These are phyloP conservation scores for Fusarium duplospermum DNA, from an alignment of 2,329 filamentous ascomycete genomes.

Conservation along the genomic window DNA sequence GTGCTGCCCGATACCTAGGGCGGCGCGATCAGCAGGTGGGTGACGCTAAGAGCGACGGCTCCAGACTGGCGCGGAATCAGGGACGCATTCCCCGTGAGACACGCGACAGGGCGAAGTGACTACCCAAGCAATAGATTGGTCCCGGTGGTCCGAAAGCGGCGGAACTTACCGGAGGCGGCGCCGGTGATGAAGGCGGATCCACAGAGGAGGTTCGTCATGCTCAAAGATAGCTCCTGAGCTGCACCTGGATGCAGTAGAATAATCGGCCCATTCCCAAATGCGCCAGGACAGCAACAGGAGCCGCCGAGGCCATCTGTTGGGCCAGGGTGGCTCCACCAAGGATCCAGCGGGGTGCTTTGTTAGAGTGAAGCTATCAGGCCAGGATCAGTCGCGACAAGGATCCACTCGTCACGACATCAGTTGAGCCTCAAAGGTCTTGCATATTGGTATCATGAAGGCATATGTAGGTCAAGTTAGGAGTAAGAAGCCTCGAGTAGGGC, in stretches of 20 bases:
- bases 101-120: not conserved
- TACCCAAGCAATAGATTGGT: not conserved
- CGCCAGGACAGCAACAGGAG: constrained; percentile 17
- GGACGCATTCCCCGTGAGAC: not conserved
- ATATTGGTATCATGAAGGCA: not conserved
- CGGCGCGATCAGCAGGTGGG: constrained; percentile 2
- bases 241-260: not conserved
- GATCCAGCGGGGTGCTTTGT: constrained; percentile 1
- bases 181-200: constrained; percentile 62
- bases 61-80: not conserved
- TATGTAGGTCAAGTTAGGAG: not conserved
- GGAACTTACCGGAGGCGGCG: constrained; percentile 56
- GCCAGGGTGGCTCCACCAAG: constrained; percentile 28
- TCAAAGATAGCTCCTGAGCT: not conserved
- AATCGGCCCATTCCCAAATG: constrained; percentile 18
- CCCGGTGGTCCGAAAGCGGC: constrained; percentile 4
- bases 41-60: not conserved
- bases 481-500: not conserved
- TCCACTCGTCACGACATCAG: constrained; percentile 33
- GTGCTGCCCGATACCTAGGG: constrained; percentile 60
- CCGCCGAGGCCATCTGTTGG: not conserved
- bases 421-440: constrained; percentile 31
- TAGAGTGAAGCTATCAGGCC: constrained; percentile 33
- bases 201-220: constrained; percentile 54
- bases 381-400: constrained; percentile 26